These are phyloP conservation scores for Nothophaeocryptopus gaeumannii DNA, from an alignment of 2,329 filamentous ascomycete species.

Conservation along the genomic window DNA sequence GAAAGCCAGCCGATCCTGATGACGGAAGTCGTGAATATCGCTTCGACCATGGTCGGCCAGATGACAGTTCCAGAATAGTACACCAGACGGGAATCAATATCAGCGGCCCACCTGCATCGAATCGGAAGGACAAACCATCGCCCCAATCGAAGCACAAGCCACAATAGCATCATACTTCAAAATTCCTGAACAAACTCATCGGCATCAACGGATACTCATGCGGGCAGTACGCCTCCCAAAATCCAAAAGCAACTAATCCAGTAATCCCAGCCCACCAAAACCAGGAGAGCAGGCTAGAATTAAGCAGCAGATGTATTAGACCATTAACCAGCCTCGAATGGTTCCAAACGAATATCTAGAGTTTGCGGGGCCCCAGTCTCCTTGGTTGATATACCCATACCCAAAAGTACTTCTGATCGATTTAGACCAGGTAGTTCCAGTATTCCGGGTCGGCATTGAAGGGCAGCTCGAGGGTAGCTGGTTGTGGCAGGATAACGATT, in stretches of 20 bases:
- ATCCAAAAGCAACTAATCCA: slow-evolving; percentile 12
- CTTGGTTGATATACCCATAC: too few species aligned
- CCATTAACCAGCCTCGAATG: too few species aligned
- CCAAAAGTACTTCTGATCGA: too few species aligned
- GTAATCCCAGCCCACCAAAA: slow-evolving; percentile 1
- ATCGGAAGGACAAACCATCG: slow-evolving; percentile 23
- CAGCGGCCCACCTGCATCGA: too few species aligned
- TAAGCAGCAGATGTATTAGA: too few species aligned
- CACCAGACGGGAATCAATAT: neutral
- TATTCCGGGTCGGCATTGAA: too few species aligned
- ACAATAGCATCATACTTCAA: slow-evolving; percentile 35
- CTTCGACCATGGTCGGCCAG: slow-evolving; percentile 14
- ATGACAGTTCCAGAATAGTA: slow-evolving; percentile 30
- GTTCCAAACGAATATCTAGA: too few species aligned
- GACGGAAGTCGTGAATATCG: slow-evolving; percentile 14
- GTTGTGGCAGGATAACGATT: too few species aligned
- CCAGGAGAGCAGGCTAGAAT: too few species aligned
- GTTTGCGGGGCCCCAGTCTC: too few species aligned
- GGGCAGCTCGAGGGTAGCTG: too few species aligned
- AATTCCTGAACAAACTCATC: slow-evolving; percentile 29
- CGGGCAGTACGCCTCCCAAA: slow-evolving; percentile 19
- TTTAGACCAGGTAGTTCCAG: too few species aligned
- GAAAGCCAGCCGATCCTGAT: slow-evolving; percentile 14
- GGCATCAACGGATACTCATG: slow-evolving; percentile 35
- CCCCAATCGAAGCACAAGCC: slow-evolving; percentile 34